Percentiles rank a stretch among this genome's conserved stretches.
These are phyloP conservation scores for Leucosporidium scottii DNA, from an alignment of 768 basidiomycete genomes.

Conservation along the genomic window DNA sequence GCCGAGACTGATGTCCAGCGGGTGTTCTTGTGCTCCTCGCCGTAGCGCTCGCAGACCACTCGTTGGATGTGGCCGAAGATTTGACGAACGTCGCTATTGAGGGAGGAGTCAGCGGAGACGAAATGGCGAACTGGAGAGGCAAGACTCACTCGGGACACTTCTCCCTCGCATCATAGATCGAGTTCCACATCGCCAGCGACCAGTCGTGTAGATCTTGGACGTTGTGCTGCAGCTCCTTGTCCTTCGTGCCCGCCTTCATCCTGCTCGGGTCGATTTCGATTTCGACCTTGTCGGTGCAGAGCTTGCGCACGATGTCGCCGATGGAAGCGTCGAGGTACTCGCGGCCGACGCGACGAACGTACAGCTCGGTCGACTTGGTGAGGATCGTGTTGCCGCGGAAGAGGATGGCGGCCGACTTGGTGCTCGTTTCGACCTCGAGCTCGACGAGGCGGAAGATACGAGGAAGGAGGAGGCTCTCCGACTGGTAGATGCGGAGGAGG, in stretches of 20 bases:
- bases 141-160: slow-evolving; percentile 52
- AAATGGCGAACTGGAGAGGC: not conserved
- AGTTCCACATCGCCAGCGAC: slow-evolving; percentile 72
- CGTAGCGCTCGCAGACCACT: slow-evolving; percentile 29
- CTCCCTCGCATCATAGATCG: slow-evolving; percentile 64
- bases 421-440: slow-evolving; percentile 63
- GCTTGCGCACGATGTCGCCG: slow-evolving; percentile 59
- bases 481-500: slow-evolving; percentile 53
- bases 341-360: slow-evolving; percentile 75
- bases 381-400: slow-evolving; percentile 57
- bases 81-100: slow-evolving; percentile 33
- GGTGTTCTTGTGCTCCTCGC: slow-evolving; percentile 40
- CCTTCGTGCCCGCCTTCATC: slow-evolving; percentile 20
- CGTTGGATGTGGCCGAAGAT: slow-evolving; percentile 35
- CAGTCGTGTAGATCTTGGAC: slow-evolving; percentile 65
- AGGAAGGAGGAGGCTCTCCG: slow-evolving; percentile 51
- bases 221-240: slow-evolving; percentile 56
- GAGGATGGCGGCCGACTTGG: slow-evolving; percentile 49
- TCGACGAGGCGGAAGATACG: slow-evolving; percentile 64
- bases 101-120: not conserved
- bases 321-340: slow-evolving; percentile 73
- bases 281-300: slow-evolving; percentile 64
- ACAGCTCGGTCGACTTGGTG: slow-evolving; percentile 63
- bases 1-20: slow-evolving; percentile 80
- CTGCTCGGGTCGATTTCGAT: slow-evolving; percentile 77